A percentile compares a stretch with the other conserved stretches of the same genome.
These are phyloP conservation scores for Cladophialophora exuberans DNA, from an alignment of 2,329 filamentous ascomycete species.

Conservation along the genomic window DNA sequence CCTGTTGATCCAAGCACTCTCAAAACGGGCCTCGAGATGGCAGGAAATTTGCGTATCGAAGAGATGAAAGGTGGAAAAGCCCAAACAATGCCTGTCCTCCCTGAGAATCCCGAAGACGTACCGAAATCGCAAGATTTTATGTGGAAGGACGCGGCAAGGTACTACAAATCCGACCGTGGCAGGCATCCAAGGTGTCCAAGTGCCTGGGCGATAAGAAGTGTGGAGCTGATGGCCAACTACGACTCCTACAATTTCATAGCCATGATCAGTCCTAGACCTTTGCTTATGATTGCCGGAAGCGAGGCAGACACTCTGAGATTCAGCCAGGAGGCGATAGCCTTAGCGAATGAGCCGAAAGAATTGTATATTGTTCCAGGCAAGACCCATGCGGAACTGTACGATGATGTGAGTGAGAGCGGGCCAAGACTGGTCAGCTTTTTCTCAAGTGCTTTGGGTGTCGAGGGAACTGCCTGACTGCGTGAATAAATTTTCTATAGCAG, in stretches of 20 bases:
- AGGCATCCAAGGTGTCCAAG: constrained; percentile 28
- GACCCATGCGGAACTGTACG: constrained; percentile 36
- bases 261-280: constrained; percentile 34
- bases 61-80: constrained; percentile 16
- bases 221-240: constrained; percentile 33
- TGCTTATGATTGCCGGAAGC: constrained; percentile 36
- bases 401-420: constrained; percentile 26
- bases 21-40: constrained; percentile 16
- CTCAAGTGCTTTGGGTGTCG: too few relatives aligned
- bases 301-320: constrained; percentile 34
- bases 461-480: too few relatives aligned
- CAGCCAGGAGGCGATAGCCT: constrained; percentile 31
- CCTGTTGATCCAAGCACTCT: constrained; percentile 18
- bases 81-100: constrained; percentile 19
- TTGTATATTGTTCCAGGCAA: constrained; percentile 31
- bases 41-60: constrained; percentile 5
- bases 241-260: constrained; percentile 29
- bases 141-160: constrained; percentile 29
- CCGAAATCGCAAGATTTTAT: constrained; percentile 7
- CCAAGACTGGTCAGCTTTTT: constrained; percentile 21
- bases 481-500: too few relatives aligned
- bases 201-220: constrained; percentile 22
- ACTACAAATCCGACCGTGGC: constrained; percentile 32
- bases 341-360: constrained; percentile 37
- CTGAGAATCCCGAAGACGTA: constrained; percentile 15